Conservation (phyloP, 148 eudicot species). For the Silene latifolia region DNA sequence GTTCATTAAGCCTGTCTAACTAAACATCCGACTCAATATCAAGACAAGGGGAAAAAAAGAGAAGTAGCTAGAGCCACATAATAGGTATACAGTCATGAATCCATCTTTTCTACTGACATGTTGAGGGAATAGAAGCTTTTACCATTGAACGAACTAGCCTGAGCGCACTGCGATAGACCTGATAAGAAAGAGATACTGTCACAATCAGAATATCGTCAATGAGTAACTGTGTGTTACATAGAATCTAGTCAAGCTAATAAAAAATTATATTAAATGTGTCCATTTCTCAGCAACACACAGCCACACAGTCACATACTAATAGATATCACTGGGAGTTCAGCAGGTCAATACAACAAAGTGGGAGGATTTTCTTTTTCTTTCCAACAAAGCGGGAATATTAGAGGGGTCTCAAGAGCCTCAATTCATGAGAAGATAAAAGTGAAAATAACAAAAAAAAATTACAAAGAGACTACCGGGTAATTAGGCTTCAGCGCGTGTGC, state of each 20-base stretch:
- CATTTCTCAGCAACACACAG: not conserved
- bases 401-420: constrained; percentile 1
- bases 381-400: not conserved
- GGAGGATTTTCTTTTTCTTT: not conserved
- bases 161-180: constrained; percentile 95
- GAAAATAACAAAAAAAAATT: not conserved
- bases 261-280: not conserved
- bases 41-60: not conserved
- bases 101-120: not conserved
- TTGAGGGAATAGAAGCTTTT: constrained; percentile 26
- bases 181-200: constrained; percentile 19
- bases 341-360: not conserved
- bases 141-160: constrained; percentile 98
- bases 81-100: not conserved
- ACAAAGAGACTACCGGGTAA: constrained; percentile 54
- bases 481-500: constrained; percentile 92
- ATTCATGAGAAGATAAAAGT: not conserved
- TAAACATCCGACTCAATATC: not conserved
- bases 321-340: no score
- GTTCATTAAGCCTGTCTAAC: not conserved
- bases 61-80: not conserved
- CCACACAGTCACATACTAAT: no score
- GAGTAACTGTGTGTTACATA: not conserved
- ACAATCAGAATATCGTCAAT: constrained; percentile 5
- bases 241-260: not conserved